A percentile compares a stretch with the other conserved stretches of the same genome.
These are phyloP conservation scores for Entomortierella lignicola DNA, from an alignment of 192 early-diverging fungal genomes.

Conservation along the genomic window DNA sequence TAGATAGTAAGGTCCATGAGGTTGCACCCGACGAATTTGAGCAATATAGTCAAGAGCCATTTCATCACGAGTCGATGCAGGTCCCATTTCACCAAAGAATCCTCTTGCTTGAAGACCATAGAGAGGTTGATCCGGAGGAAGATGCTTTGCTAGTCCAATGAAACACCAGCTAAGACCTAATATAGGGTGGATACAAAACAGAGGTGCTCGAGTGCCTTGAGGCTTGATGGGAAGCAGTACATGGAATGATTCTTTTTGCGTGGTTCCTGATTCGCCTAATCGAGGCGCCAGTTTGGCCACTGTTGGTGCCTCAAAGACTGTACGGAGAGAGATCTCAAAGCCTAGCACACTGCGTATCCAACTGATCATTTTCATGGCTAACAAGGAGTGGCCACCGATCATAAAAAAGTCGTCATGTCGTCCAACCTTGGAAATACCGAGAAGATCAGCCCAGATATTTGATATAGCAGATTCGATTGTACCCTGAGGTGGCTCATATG, in stretches of 20 bases:
- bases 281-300: slow-evolving; percentile 6
- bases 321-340: slow-evolving; percentile 4
- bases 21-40: too few relatives aligned
- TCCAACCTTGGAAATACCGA: too few relatives aligned
- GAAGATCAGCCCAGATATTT: too few relatives aligned
- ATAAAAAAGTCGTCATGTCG: slow-evolving; percentile 16
- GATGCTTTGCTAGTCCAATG: too few relatives aligned
- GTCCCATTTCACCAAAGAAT: too few relatives aligned
- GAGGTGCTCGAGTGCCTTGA: slow-evolving; percentile 14
- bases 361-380: slow-evolving; percentile 19
- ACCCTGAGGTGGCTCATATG: not conserved
- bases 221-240: slow-evolving; percentile 22
- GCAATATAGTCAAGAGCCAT: too few relatives aligned
- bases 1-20: too few relatives aligned
- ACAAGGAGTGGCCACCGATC: slow-evolving; percentile 18
- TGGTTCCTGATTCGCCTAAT: not conserved
- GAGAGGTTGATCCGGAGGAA: too few relatives aligned
- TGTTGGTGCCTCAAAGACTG: slow-evolving; percentile 15
- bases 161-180: slow-evolving; percentile 10
- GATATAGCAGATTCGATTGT: too few relatives aligned
- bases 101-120: too few relatives aligned
- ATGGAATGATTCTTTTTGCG: not conserved
- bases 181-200: slow-evolving; percentile 29
- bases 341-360: not conserved
- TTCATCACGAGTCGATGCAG: too few relatives aligned